Evolutionary conservation across 129 eudicot genomes (phyloP).

Genomic region (Smallanthus sonchifolius): DNA sequence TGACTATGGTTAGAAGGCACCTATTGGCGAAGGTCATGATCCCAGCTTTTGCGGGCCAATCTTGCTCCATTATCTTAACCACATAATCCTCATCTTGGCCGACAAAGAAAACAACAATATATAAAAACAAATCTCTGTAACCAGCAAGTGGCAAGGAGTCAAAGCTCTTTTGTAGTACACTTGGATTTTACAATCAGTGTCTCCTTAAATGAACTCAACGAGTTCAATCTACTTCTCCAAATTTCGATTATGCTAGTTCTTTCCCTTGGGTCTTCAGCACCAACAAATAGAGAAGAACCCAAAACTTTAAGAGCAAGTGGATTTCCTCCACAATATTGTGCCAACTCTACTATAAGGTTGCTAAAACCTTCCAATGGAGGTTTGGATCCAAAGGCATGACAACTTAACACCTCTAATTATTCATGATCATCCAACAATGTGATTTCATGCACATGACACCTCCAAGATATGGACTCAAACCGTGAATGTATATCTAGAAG

Average conservation of each 20-base stretch:
- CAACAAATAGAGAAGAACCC: conserved; percentile 29
- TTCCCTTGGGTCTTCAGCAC: not conserved
- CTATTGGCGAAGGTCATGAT: conserved; percentile 10
- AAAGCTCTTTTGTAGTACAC: not conserved
- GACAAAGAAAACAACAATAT: conserved; percentile 45
- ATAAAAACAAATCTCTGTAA: conserved; percentile 27
- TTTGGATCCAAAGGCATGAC: conserved; percentile 33
- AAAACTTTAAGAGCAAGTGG: conserved; percentile 24
- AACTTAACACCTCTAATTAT: conserved; percentile 29
- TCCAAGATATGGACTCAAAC: not conserved
- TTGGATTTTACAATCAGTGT: conserved; percentile 3
- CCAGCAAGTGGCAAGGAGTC: not conserved
- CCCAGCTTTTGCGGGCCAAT: conserved; percentile 13
- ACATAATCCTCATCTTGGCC: conserved; percentile 29
- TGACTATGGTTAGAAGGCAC: conserved; percentile 23
- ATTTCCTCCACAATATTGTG: conserved; percentile 30
- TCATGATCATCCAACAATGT: conserved; percentile 1
- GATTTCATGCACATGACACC: not conserved
- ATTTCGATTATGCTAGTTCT: conserved; percentile 12
- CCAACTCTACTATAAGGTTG: conserved; percentile 3
- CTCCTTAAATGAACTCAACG: conserved; percentile 6
- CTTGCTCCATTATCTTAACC: conserved; percentile 20
- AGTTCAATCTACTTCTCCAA: conserved; percentile 25
- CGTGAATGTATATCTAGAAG: conserved; percentile 9
- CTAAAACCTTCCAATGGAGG: conserved; percentile 17